phyloP scores from a whole-genome alignment of 371 early-diverging fungal species.

The Mortierella sp. region DNA sequence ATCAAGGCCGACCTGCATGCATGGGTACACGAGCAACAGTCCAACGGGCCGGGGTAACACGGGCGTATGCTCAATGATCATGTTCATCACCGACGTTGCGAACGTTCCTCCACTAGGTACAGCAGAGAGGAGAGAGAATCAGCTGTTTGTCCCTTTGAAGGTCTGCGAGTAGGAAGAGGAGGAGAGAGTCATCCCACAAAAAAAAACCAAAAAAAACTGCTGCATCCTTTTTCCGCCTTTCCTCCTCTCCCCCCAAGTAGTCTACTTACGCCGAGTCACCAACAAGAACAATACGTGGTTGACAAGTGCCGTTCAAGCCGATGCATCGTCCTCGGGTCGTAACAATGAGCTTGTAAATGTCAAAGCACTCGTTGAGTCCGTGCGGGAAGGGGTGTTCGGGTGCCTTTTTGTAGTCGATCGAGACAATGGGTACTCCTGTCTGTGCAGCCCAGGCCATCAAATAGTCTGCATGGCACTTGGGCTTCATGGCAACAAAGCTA shows the following conservation, averaged over 20 bases:
- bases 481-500: slow-evolving; percentile 79
- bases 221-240: too few relatives aligned
- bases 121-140: too few relatives aligned
- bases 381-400: slow-evolving; percentile 96
- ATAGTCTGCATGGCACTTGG: slow-evolving; percentile 80
- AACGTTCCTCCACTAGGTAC: slow-evolving; percentile 43
- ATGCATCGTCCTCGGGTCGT: slow-evolving; percentile 75
- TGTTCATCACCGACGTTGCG: slow-evolving; percentile 35
- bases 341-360: slow-evolving; percentile 77
- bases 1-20: slow-evolving; percentile 66
- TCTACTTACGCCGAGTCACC: slow-evolving; percentile 97
- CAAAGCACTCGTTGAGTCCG: slow-evolving; percentile 93
- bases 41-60: slow-evolving; percentile 71
- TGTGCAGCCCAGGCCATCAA: slow-evolving; percentile 74
- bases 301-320: slow-evolving; percentile 71
- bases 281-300: slow-evolving; percentile 70
- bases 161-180: too few relatives aligned
- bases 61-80: slow-evolving; percentile 65
- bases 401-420: slow-evolving; percentile 94
- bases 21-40: slow-evolving; percentile 90
- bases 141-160: too few relatives aligned
- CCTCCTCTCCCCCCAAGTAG: too few relatives aligned
- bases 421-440: slow-evolving; percentile 75
- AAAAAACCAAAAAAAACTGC: slow-evolving; percentile 73
- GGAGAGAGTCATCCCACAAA: too few relatives aligned